Evolutionary conservation across 352 stramenopile genomes (phyloP).

Genomic region (Lagenidium giganteum): DNA sequence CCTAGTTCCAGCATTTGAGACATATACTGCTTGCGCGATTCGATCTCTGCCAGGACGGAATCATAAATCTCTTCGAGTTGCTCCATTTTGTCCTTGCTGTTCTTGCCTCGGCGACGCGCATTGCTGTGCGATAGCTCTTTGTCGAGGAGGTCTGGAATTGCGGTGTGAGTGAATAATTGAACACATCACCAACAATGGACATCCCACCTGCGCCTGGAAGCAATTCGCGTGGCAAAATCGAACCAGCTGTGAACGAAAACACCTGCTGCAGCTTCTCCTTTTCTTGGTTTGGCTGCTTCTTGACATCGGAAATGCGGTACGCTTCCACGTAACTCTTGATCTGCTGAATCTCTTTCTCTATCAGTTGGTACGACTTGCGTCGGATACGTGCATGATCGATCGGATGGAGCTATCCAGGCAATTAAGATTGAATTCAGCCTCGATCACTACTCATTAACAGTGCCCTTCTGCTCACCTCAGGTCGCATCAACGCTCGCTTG

Average conservation of each 20-base stretch:
- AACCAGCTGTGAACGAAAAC: conserved; percentile 63
- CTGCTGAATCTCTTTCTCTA: conserved; percentile 70
- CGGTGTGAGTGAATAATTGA: neutral
- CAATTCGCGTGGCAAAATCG: conserved; percentile 63
- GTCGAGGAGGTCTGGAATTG: conserved; percentile 42
- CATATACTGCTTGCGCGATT: conserved; percentile 58
- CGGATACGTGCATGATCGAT: conserved; percentile 48
- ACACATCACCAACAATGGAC: too few relatives aligned
- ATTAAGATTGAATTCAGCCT: neutral
- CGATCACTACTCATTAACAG: neutral
- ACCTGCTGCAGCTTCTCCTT: conserved; percentile 82
- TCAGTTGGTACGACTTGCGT: conserved; percentile 61
- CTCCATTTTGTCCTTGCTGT: conserved; percentile 28
- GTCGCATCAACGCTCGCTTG: conserved; percentile 12
- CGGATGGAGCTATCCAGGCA: conserved; percentile 42
- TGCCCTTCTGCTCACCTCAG: conserved; percentile 23
- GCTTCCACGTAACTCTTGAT: conserved; percentile 74
- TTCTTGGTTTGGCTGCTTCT: conserved; percentile 53
- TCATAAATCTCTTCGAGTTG: conserved; percentile 68
- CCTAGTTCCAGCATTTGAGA: conserved; percentile 58
- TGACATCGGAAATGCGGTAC: conserved; percentile 42
- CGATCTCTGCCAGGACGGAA: conserved; percentile 50
- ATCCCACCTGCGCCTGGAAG: conserved; percentile 59
- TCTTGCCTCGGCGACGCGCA: conserved; percentile 27
- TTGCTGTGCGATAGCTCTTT: conserved; percentile 57